A percentile compares a stretch with the other conserved stretches of the same genome.
Evolutionary conservation across 805 yeast genomes (phyloP).

Genomic region (Ogataea polymorpha): DNA sequence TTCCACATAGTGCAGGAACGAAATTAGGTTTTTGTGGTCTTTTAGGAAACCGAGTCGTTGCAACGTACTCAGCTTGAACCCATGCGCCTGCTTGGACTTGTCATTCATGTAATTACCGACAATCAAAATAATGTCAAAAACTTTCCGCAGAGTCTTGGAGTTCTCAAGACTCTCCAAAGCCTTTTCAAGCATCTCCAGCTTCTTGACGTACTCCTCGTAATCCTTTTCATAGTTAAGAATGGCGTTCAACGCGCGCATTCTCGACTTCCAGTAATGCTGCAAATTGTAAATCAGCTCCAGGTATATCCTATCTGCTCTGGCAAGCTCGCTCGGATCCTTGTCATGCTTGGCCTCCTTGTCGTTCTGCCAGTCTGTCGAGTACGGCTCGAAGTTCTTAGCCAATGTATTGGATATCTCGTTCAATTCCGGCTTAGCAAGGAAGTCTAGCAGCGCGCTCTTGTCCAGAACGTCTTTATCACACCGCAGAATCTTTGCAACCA

Average conservation of each 20-base stretch:
- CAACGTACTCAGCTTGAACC: slow-evolving; percentile 86
- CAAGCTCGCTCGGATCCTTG: slow-evolving; percentile 72
- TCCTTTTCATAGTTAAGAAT: slow-evolving; percentile 74
- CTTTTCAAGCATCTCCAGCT: slow-evolving; percentile 65
- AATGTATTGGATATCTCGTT: slow-evolving; percentile 70
- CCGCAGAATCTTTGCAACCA: slow-evolving; percentile 66
- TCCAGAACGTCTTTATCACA: slow-evolving; percentile 73
- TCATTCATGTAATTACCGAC: slow-evolving; percentile 98
- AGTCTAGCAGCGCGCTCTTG: slow-evolving; percentile 76
- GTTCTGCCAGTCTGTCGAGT: slow-evolving; percentile 66
- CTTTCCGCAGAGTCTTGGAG: slow-evolving; percentile 65
- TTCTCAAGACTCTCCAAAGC: slow-evolving; percentile 66
- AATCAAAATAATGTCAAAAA: slow-evolving; percentile 79
- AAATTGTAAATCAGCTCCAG: slow-evolving; percentile 80
- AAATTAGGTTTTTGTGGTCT: slow-evolving; percentile 81
- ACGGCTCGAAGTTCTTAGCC: slow-evolving; percentile 75
- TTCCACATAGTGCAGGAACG: slow-evolving; percentile 90
- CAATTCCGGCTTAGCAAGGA: slow-evolving; percentile 71
- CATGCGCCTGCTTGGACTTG: slow-evolving; percentile 84
- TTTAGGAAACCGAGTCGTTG: slow-evolving; percentile 88
- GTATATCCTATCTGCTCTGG: slow-evolving; percentile 82
- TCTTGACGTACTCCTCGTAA: slow-evolving; percentile 64
- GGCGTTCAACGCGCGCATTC: slow-evolving; percentile 79
- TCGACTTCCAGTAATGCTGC: slow-evolving; percentile 86
- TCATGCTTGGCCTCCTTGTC: slow-evolving; percentile 45